Conservation (phyloP, 345 rosid species). For the Brassica juncea region DNA sequence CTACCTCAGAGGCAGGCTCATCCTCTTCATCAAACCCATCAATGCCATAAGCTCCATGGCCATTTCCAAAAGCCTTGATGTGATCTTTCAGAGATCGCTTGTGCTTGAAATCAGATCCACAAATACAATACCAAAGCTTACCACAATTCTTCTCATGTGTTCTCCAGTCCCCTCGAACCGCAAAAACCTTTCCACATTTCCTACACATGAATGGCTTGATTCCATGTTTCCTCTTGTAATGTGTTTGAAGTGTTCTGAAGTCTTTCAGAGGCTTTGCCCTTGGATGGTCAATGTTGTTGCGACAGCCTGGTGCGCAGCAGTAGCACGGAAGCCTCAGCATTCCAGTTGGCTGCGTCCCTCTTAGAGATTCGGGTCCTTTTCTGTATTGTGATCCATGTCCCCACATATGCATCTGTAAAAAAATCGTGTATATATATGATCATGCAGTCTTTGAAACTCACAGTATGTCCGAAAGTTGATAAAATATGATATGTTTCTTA, state of each 20-base stretch:
- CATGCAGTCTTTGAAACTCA: slow-evolving; percentile 11
- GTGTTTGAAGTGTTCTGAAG: slow-evolving; percentile 84
- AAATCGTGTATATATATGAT: slow-evolving; percentile 4
- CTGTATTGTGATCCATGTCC: slow-evolving; percentile 92
- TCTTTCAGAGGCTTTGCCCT: slow-evolving; percentile 77
- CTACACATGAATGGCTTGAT: slow-evolving; percentile 68
- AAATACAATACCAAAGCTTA: slow-evolving; percentile 74
- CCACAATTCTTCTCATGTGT: slow-evolving; percentile 92
- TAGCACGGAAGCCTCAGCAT: slow-evolving; percentile 79
- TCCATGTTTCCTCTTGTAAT: slow-evolving; percentile 81
- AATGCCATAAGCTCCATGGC: slow-evolving; percentile 57
- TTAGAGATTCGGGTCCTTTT: slow-evolving; percentile 76
- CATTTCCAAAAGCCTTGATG: slow-evolving; percentile 69
- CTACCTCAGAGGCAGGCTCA: slow-evolving; percentile 61
- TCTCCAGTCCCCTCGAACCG: slow-evolving; percentile 82
- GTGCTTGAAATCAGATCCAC: slow-evolving; percentile 84
- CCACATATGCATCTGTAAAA: slow-evolving; percentile 85
- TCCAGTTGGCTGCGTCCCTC: slow-evolving; percentile 75
- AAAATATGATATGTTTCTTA: not conserved
- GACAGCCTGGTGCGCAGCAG: slow-evolving; percentile 71
- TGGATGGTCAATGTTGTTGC: slow-evolving; percentile 76
- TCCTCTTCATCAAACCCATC: slow-evolving; percentile 58
- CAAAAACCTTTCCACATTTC: slow-evolving; percentile 76
- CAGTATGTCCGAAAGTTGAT: slow-evolving; percentile 7
- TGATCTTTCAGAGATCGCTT: slow-evolving; percentile 80